phyloP scores from a whole-genome alignment of 306 rosid genomes.

The Rubus idaeus region DNA sequence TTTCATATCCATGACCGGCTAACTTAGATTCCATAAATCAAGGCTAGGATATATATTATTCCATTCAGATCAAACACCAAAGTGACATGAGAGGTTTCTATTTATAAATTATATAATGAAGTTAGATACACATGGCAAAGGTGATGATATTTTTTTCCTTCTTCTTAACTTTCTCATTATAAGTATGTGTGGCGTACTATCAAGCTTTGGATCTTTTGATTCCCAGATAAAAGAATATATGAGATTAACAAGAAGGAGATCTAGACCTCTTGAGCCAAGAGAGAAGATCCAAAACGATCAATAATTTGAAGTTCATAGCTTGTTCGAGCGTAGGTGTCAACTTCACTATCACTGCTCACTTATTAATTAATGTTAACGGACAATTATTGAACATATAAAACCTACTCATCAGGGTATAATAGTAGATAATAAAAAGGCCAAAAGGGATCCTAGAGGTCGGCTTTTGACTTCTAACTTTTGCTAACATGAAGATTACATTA shows the following conservation, averaged over 20 bases:
- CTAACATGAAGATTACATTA: background rate
- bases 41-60: background rate
- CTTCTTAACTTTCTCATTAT: background rate
- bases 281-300: background rate
- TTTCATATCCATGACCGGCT: background rate
- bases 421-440: background rate
- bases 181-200: background rate
- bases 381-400: background rate
- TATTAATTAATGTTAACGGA: background rate
- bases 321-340: background rate
- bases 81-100: background rate
- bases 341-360: background rate
- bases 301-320: background rate
- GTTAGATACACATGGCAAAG: background rate
- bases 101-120: background rate
- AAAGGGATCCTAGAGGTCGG: constrained; percentile 2
- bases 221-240: background rate
- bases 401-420: background rate
- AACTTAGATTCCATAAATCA: background rate
- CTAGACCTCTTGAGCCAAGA: background rate
- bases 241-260: background rate
- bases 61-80: background rate
- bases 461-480: background rate
- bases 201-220: background rate
- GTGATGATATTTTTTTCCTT: background rate